Evolutionary conservation across 2,329 filamentous ascomycete genomes (phyloP), one percentile per base, ranked within the genome.

Genomic region (Tolypocladium tropicale): DNA sequence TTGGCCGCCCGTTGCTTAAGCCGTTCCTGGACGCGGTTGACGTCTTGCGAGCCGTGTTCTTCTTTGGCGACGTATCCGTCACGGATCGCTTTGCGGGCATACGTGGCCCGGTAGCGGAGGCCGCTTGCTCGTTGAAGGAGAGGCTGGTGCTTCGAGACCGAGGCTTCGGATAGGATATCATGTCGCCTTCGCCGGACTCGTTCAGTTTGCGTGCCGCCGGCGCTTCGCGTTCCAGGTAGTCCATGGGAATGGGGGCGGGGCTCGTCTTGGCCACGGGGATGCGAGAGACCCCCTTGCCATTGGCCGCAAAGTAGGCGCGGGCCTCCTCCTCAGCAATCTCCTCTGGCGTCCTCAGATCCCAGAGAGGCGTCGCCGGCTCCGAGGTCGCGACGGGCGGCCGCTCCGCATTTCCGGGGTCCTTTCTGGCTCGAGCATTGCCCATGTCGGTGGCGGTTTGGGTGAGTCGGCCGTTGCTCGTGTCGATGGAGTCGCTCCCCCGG

Each of bases 261-360:
- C 90, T 96, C 16, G 81, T 76, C 64, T 90, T 92, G 33, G 90
- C 85, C 39, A 97, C 79, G 1, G 94, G 94, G 67, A 99, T 96
- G 55, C 90, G 85, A 49, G 93, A 96, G 75, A 73, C 82, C 74
- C 77, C 81, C 72, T 79, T 87, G 61, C 63, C 80, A 72, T 72
- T 81, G 65, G 73, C 70, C 62, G 77, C 70, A 64, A 76, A 81
- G 60, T 82, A 83, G 54, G 71, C 66, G 52, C 75, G 75, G 43
- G 73, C 74, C 66, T 81, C 71, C 68, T 81, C 77, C 63, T 83
- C 75, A 49, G 86, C 85, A 59, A 89, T 87, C 67, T 96, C 91
- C 62, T 92, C 89, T 2, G 89, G 87, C 23, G 82, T 80, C 56
- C 89, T 81, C 55, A 92, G 75, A 68, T 95, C 90, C 83, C 88